A percentile compares a stretch with the other conserved stretches of the same genome.
Conservation (phyloP, 768 basidiomycete genomes). For the Candolleomyces eurysporus region DNA sequence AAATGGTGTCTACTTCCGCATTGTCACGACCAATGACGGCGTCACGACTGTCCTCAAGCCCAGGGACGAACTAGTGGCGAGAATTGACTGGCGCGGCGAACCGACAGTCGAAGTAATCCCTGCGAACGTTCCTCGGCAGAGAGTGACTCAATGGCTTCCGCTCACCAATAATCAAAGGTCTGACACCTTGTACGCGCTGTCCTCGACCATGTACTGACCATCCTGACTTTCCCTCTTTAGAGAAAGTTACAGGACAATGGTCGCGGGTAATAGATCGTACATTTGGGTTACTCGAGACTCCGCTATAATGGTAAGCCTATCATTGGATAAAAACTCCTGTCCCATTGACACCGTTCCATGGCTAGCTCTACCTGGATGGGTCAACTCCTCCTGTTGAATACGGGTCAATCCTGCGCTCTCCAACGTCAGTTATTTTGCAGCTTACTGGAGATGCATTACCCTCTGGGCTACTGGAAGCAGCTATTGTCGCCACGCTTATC, state of each 20-base stretch:
- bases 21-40: conserved; percentile 28
- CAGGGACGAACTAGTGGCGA: conserved; percentile 33
- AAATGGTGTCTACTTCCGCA: conserved; percentile 38
- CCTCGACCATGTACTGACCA: background rate
- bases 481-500: conserved; percentile 13
- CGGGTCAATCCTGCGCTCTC: conserved; percentile 9
- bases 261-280: background rate
- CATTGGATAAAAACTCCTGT: background rate
- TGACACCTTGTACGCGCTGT: background rate
- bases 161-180: conserved; percentile 15
- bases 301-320: conserved; percentile 1
- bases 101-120: conserved; percentile 34
- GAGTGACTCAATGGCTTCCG: conserved; percentile 37
- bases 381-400: conserved; percentile 4
- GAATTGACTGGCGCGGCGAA: conserved; percentile 37
- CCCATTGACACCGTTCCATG: background rate
- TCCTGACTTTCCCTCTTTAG: background rate
- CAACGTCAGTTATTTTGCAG: conserved; percentile 9
- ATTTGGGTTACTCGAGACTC: conserved; percentile 4
- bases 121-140: conserved; percentile 30
- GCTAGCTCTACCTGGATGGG: conserved; percentile 1
- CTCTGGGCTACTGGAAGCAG: conserved; percentile 13
- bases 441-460: conserved; percentile 13
- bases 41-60: conserved; percentile 38
- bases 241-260: conserved; percentile 7